A percentile compares a stretch with the other conserved stretches of the same genome.
phyloP scores from a whole-genome alignment of 2,329 filamentous ascomycete species.

The Monosporascus sp. region DNA sequence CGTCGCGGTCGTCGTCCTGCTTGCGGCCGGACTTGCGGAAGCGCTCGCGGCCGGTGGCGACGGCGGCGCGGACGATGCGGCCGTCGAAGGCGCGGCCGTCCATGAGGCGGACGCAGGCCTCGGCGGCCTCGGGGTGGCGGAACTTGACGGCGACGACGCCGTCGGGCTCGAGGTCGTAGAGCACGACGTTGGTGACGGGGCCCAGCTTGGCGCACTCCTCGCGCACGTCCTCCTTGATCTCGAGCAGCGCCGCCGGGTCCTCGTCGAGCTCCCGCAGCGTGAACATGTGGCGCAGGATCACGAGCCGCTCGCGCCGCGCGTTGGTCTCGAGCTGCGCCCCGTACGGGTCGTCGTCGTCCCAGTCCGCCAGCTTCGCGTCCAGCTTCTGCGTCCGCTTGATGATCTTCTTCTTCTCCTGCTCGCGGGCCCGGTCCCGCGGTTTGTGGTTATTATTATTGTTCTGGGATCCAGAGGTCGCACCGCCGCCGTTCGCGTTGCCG shows the following conservation, averaged over 20 bases:
- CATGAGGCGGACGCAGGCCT: constrained; percentile 69
- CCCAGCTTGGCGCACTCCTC: constrained; percentile 86
- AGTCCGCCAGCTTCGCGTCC: constrained; percentile 87
- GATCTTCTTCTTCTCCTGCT: constrained; percentile 78
- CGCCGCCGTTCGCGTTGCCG: constrained; percentile 1
- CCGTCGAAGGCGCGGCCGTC: constrained; percentile 75
- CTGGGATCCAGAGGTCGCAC: constrained; percentile 1
- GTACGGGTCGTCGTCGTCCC: constrained; percentile 81
- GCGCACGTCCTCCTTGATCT: constrained; percentile 91
- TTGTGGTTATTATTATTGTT: constrained; percentile 36
- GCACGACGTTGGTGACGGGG: constrained; percentile 80
- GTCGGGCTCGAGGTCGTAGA: constrained; percentile 81
- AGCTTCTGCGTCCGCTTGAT: constrained; percentile 89
- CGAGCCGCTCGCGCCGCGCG: constrained; percentile 67
- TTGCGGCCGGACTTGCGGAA: constrained; percentile 64
- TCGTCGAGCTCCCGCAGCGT: constrained; percentile 78
- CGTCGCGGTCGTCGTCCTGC: constrained; percentile 24
- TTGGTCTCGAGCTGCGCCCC: constrained; percentile 41
- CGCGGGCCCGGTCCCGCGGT: constrained; percentile 41
- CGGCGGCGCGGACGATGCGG: constrained; percentile 62
- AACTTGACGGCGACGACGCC: constrained; percentile 86
- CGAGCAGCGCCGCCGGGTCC: constrained; percentile 74
- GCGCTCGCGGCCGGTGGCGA: constrained; percentile 65
- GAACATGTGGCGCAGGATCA: constrained; percentile 91
- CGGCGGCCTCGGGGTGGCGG: constrained; percentile 62